Conservation (phyloP, 148 eudicot genomes). For the Suaeda aralocaspica region DNA sequence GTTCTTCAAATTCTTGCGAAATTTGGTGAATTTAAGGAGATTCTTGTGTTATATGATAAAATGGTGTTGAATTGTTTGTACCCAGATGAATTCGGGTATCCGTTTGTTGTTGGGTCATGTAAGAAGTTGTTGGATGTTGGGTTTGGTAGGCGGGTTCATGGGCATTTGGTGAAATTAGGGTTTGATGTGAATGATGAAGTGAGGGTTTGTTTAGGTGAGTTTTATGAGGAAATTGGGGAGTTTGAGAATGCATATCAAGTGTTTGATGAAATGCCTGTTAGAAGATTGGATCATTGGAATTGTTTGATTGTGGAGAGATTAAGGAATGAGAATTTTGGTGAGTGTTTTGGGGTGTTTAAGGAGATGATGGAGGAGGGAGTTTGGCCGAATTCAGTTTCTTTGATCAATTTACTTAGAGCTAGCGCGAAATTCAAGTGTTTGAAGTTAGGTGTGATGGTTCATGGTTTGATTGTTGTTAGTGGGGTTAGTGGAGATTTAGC, state of each 20-base stretch:
- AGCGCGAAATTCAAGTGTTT: slow-evolving; percentile 27
- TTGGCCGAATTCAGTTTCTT: slow-evolving; percentile 20
- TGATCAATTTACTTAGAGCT: slow-evolving; percentile 32
- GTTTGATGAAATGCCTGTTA: slow-evolving; percentile 28
- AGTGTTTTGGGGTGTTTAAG: slow-evolving; percentile 19
- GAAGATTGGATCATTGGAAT: slow-evolving; percentile 23
- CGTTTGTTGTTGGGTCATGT: slow-evolving; percentile 32
- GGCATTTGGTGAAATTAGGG: slow-evolving; percentile 32
- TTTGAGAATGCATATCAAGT: slow-evolving; percentile 17
- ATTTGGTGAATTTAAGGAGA: slow-evolving; percentile 22
- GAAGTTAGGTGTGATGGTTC: slow-evolving; percentile 24
- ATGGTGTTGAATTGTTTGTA: slow-evolving; percentile 29
- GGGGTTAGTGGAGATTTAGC: slow-evolving; percentile 25
- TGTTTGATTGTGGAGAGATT: slow-evolving; percentile 18
- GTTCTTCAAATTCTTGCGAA: slow-evolving; percentile 25
- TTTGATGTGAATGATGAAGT: slow-evolving; percentile 22
- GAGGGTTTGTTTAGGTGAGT: slow-evolving; percentile 24
- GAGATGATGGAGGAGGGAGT: slow-evolving; percentile 22
- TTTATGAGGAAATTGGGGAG: slow-evolving; percentile 16
- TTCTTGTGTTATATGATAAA: slow-evolving; percentile 29
- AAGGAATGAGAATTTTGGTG: slow-evolving; percentile 15
- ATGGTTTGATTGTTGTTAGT: slow-evolving; percentile 24
- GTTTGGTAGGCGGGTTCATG: slow-evolving; percentile 23
- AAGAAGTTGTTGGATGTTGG: slow-evolving; percentile 4
- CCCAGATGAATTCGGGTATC: slow-evolving; percentile 31